Evolutionary conservation across 805 yeast genomes (phyloP).

Genomic region (Wickerhamomyces chambardii): DNA sequence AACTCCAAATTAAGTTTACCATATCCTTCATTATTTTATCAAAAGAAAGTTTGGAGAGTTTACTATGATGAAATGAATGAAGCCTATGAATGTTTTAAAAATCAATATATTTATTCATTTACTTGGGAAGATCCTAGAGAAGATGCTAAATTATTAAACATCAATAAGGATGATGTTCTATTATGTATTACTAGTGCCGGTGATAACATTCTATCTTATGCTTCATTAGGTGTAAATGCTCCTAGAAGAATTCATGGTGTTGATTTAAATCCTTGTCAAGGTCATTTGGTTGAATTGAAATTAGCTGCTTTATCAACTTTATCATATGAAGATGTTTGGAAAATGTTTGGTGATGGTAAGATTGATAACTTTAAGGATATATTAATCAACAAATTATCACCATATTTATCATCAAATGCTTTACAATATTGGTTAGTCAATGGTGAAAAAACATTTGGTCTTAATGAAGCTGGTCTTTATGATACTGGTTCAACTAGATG

Average conservation of each 20-base stretch:
- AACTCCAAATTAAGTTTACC: slow-evolving; percentile 62
- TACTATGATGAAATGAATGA: slow-evolving; percentile 68
- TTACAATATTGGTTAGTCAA: slow-evolving; percentile 72
- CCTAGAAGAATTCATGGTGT: slow-evolving; percentile 80
- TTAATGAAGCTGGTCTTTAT: slow-evolving; percentile 53
- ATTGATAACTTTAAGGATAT: slow-evolving; percentile 42
- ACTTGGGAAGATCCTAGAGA: slow-evolving; percentile 91
- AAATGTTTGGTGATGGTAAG: slow-evolving; percentile 68
- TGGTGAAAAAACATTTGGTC: slow-evolving; percentile 48
- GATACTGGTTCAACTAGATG: slow-evolving; percentile 84
- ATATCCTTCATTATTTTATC: slow-evolving; percentile 75
- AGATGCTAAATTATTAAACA: slow-evolving; percentile 57
- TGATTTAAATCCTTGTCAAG: slow-evolving; percentile 77
- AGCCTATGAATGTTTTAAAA: slow-evolving; percentile 59
- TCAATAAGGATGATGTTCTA: slow-evolving; percentile 58
- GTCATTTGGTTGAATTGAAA: slow-evolving; percentile 72
- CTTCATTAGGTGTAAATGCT: slow-evolving; percentile 51
- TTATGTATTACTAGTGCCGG: slow-evolving; percentile 85
- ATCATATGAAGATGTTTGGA: slow-evolving; percentile 56
- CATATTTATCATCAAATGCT: slow-evolving; percentile 71
- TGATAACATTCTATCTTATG: slow-evolving; percentile 71
- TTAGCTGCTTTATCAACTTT: slow-evolving; percentile 59
- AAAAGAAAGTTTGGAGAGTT: slow-evolving; percentile 69
- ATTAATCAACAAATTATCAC: slow-evolving; percentile 46
- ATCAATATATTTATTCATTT: slow-evolving; percentile 79